These are phyloP conservation scores for Pogostemon cablin DNA, from an alignment of 257 asterid species.

Conservation along the genomic window DNA sequence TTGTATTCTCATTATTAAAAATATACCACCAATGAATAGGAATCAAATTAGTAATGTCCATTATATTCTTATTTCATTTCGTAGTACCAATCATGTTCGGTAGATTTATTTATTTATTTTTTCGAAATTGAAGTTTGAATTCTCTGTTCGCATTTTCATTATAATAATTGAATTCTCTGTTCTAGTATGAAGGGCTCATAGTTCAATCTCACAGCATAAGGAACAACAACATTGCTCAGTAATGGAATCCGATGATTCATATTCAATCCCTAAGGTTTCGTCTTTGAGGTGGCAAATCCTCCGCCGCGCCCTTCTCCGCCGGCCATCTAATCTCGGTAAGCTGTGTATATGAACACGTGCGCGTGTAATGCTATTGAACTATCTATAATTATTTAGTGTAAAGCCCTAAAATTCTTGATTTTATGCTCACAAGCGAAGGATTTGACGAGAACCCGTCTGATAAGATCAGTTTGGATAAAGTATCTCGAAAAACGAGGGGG, in stretches of 20 bases:
- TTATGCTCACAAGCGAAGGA: conserved; percentile 24
- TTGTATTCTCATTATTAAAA: too few species aligned
- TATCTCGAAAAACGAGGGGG: conserved; percentile 63
- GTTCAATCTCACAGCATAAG: conserved; percentile 5
- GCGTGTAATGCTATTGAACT: conserved; percentile 3
- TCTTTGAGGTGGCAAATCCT: conserved; percentile 80
- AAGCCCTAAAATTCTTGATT: conserved; percentile 25
- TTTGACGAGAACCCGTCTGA: conserved; percentile 54
- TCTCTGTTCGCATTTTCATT: background rate
- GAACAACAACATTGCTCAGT: conserved; percentile 22
- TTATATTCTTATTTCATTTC: too few species aligned
- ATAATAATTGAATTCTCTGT: background rate
- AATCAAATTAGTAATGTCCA: too few species aligned
- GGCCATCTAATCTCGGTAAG: conserved; percentile 48
- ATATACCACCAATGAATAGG: too few species aligned
- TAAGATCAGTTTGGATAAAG: conserved; percentile 46
- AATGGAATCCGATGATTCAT: conserved; percentile 37
- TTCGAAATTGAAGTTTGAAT: too few species aligned
- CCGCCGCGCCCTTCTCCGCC: conserved; percentile 70
- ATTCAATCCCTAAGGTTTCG: conserved; percentile 44
- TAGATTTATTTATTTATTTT: too few species aligned
- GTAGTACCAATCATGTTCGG: too few species aligned
- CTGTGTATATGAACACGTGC: background rate
- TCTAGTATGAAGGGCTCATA: background rate
- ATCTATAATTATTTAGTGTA: background rate